These are phyloP conservation scores for Dendrostoma leiphaemia DNA, from an alignment of 2,329 filamentous ascomycete species.

Conservation along the genomic window DNA sequence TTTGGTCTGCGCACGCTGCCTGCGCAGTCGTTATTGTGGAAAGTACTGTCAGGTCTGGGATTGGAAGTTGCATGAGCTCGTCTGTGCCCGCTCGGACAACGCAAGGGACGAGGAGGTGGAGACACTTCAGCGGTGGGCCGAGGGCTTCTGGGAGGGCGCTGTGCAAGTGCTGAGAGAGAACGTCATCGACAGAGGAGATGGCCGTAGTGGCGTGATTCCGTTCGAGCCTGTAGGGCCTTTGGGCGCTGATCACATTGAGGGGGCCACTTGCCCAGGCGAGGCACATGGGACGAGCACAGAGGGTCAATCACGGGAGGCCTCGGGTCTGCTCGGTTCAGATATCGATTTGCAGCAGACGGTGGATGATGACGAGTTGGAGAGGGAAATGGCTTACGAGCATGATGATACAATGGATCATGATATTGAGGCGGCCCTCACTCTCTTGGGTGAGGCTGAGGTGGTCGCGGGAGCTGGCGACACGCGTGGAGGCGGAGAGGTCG, in stretches of 20 bases:
- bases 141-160: neutral
- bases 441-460: neutral
- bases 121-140: neutral
- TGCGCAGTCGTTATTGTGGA: constrained; percentile 1
- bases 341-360: neutral
- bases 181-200: neutral
- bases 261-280: neutral
- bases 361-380: neutral
- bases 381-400: neutral
- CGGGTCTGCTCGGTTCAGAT: neutral
- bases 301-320: neutral
- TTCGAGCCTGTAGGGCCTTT: too few relatives aligned
- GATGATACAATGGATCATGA: neutral
- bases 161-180: neutral
- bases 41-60: constrained; percentile 15
- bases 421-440: neutral
- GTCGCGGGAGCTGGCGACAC: neutral
- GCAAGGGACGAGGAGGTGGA: neutral
- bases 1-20: constrained; percentile 7
- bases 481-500: neutral
- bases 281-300: neutral
- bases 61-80: neutral
- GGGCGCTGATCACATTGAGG: too few relatives aligned
- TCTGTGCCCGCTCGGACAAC: neutral
- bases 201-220: neutral